These are phyloP conservation scores for Dactylonectria estremocensis DNA, from an alignment of 2,329 filamentous ascomycete genomes.

Conservation along the genomic window DNA sequence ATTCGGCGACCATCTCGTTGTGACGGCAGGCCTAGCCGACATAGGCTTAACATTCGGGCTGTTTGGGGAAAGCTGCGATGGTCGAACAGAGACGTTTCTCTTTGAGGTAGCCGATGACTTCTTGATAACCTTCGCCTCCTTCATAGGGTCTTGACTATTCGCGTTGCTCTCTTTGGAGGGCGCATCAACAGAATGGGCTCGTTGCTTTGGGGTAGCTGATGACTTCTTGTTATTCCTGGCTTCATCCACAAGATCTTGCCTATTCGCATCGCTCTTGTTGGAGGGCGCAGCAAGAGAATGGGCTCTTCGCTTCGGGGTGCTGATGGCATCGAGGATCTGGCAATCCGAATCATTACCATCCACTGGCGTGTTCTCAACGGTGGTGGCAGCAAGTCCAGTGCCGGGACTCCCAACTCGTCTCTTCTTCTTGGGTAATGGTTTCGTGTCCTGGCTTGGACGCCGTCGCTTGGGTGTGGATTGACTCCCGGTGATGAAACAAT, in stretches of 20 bases:
- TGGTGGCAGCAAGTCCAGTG: not conserved
- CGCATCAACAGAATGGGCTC: not conserved
- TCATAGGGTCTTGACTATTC: conserved; percentile 18
- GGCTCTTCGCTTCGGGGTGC: conserved; percentile 19
- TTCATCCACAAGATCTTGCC: conserved; percentile 17
- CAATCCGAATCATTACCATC: conserved; percentile 19
- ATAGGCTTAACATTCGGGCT: not conserved
- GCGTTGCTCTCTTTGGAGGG: conserved; percentile 15
- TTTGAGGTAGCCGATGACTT: not conserved
- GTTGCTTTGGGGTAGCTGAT: conserved; percentile 10
- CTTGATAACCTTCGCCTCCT: not conserved
- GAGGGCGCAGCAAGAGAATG: not conserved
- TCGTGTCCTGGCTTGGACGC: not conserved
- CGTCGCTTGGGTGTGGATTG: conserved; percentile 30
- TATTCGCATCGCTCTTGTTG: conserved; percentile 20
- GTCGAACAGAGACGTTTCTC: not conserved
- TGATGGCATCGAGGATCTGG: conserved; percentile 19
- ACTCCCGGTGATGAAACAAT: conserved; percentile 40
- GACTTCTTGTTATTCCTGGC: not conserved
- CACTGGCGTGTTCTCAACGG: not conserved
- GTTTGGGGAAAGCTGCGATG: not conserved
- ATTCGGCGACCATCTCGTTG: not conserved
- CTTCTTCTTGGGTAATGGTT: conserved; percentile 35
- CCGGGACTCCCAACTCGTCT: conserved; percentile 21
- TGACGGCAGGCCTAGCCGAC: not conserved